A percentile compares a stretch with the other conserved stretches of the same genome.
These are phyloP conservation scores for Tuber magnatum DNA, from an alignment of 495 filamentous ascomycete genomes.

Conservation along the genomic window DNA sequence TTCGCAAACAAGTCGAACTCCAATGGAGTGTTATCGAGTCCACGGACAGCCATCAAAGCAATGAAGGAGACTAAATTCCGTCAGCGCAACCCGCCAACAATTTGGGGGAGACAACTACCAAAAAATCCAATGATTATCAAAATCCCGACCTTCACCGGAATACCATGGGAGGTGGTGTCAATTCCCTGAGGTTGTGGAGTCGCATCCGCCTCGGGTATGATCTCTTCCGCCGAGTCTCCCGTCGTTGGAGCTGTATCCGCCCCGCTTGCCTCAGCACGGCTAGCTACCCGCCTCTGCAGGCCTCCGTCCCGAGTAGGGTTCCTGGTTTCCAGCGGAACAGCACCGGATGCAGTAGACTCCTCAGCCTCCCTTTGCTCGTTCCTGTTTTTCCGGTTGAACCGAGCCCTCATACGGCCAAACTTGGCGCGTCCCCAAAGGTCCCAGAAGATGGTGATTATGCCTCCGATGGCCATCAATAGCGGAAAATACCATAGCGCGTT, in stretches of 20 bases:
- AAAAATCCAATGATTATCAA: constrained; percentile 50
- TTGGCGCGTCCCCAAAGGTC: constrained; percentile 53
- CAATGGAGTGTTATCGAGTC: constrained; percentile 46
- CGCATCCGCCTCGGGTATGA: not conserved
- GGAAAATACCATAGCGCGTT: constrained; percentile 81
- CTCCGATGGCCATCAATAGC: constrained; percentile 56
- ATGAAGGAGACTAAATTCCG: constrained; percentile 48
- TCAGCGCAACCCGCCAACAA: not conserved
- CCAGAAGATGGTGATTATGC: constrained; percentile 52
- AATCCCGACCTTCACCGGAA: constrained; percentile 33
- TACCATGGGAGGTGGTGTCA: constrained; percentile 25
- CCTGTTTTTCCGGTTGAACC: constrained; percentile 12
- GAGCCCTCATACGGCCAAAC: constrained; percentile 32
- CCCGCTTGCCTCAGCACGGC: not conserved
- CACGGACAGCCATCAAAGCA: constrained; percentile 54
- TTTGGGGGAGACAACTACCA: constrained; percentile 33
- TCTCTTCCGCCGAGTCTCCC: not conserved
- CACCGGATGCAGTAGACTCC: not conserved
- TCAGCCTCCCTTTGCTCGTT: constrained; percentile 22
- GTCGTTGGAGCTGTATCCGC: not conserved
- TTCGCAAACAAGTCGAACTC: constrained; percentile 64
- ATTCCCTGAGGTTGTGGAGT: constrained; percentile 6
- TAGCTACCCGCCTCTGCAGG: constrained; percentile 5
- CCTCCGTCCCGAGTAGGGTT: not conserved
- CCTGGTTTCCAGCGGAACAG: constrained; percentile 13